A percentile compares a stretch with the other conserved stretches of the same genome.
Evolutionary conservation across 805 yeast genomes (phyloP).

Genomic region (Diddensiella transvaalensis): DNA sequence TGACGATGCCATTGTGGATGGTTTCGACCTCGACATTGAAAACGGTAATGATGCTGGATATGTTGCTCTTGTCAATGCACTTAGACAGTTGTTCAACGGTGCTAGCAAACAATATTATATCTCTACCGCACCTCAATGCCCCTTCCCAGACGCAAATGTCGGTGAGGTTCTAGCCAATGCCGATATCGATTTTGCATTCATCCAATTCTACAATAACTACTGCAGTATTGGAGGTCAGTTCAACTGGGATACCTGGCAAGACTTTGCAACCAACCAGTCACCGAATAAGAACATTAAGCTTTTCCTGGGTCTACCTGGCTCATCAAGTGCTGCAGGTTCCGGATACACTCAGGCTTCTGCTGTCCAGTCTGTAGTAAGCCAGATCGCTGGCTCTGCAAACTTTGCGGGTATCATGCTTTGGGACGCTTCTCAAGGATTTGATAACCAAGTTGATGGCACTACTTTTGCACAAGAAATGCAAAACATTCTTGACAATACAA

Average conservation of each 20-base stretch:
- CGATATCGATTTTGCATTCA: slow-evolving; percentile 72
- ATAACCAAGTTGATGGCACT: slow-evolving; percentile 45
- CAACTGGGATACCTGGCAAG: slow-evolving; percentile 71
- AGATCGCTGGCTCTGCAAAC: slow-evolving; percentile 28
- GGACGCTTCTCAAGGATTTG: slow-evolving; percentile 69
- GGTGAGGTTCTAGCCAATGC: slow-evolving; percentile 66
- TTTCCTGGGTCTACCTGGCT: slow-evolving; percentile 73
- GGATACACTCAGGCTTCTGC: slow-evolving; percentile 49
- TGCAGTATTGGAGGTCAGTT: slow-evolving; percentile 49
- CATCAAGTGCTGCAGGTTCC: slow-evolving; percentile 47
- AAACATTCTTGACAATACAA: slow-evolving; percentile 34
- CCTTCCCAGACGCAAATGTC: slow-evolving; percentile 70
- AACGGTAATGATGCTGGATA: slow-evolving; percentile 59
- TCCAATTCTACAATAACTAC: slow-evolving; percentile 87
- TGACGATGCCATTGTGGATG: slow-evolving; percentile 74
- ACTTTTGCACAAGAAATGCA: slow-evolving; percentile 45
- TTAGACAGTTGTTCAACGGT: slow-evolving; percentile 43
- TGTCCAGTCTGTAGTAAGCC: slow-evolving; percentile 22
- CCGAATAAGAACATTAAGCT: slow-evolving; percentile 69
- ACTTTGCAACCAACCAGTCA: slow-evolving; percentile 53
- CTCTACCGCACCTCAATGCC: slow-evolving; percentile 93
- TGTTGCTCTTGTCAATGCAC: slow-evolving; percentile 51
- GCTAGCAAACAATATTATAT: slow-evolving; percentile 63
- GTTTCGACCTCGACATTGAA: slow-evolving; percentile 77
- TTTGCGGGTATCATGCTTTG: slow-evolving; percentile 79